A percentile compares a stretch with the other conserved stretches of the same genome.
These are phyloP conservation scores for Clausena lansium DNA, from an alignment of 345 rosid genomes.

Conservation along the genomic window DNA sequence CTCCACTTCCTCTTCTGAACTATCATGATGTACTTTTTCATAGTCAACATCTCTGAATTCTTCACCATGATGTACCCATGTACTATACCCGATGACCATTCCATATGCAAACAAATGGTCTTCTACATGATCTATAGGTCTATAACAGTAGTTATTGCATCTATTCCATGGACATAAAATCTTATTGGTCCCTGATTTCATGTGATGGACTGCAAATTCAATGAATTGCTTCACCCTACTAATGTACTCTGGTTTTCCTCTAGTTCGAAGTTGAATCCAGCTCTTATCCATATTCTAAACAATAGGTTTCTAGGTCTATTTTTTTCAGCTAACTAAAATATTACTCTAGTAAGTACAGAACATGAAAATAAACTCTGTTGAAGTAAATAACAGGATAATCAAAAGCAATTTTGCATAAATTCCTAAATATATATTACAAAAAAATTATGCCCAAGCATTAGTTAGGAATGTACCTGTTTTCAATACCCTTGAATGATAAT, in stretches of 20 bases:
- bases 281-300: neutral
- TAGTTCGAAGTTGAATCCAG: neutral
- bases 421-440: too few species aligned
- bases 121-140: neutral
- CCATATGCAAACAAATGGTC: neutral
- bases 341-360: neutral
- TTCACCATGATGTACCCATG: neutral
- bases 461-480: too few species aligned
- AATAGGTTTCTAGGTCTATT: too few species aligned
- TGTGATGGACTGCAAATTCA: neutral
- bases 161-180: neutral
- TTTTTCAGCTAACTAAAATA: too few species aligned
- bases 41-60: neutral
- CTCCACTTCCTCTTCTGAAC: neutral
- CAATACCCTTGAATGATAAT: too few species aligned
- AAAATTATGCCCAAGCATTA: too few species aligned
- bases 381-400: too few species aligned
- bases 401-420: too few species aligned
- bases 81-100: neutral
- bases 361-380: too few species aligned
- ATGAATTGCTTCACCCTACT: neutral
- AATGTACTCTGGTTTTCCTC: neutral
- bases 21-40: neutral
- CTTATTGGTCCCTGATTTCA: too few species aligned
- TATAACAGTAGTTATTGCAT: neutral